These are phyloP conservation scores for Solanum chilense DNA, from an alignment of 257 asterid species.

Conservation along the genomic window DNA sequence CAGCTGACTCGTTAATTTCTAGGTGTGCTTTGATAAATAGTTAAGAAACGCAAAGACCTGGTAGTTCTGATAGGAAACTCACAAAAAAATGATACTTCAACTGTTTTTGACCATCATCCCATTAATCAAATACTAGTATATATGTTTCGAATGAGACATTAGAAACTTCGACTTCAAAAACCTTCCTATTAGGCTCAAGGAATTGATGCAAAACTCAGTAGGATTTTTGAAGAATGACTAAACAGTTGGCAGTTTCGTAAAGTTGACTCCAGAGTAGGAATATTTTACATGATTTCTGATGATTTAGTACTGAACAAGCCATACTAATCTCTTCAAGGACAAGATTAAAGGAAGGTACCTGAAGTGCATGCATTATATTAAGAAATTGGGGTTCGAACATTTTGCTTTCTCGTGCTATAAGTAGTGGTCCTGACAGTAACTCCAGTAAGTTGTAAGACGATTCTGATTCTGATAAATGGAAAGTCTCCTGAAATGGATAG, in stretches of 20 bases:
- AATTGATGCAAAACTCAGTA: not conserved
- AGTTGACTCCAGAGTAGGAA: not conserved
- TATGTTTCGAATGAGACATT: not conserved
- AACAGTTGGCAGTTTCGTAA: not conserved
- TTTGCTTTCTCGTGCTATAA: constrained; percentile 35
- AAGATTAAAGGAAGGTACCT: constrained; percentile 36
- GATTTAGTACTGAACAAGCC: not conserved
- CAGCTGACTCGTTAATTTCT: not conserved
- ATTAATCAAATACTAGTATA: not conserved
- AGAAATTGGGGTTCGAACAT: constrained; percentile 37
- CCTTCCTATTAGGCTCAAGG: not conserved
- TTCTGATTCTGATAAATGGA: constrained; percentile 7
- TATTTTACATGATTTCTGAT: not conserved
- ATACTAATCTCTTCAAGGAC: not conserved
- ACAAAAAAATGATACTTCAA: not conserved
- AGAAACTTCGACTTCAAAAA: not conserved
- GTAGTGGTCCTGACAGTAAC: constrained; percentile 37
- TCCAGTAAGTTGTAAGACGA: constrained; percentile 29
- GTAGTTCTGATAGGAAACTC: not conserved
- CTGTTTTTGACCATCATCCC: not conserved
- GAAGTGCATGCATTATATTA: constrained; percentile 74
- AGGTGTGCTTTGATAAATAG: not conserved
- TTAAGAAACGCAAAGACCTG: not conserved
- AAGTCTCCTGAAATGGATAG: constrained; percentile 14
- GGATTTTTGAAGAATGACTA: not conserved